These are phyloP conservation scores for Ceratobasidium sp. DNA, from an alignment of 1,284 basidiomycete species.

Conservation along the genomic window DNA sequence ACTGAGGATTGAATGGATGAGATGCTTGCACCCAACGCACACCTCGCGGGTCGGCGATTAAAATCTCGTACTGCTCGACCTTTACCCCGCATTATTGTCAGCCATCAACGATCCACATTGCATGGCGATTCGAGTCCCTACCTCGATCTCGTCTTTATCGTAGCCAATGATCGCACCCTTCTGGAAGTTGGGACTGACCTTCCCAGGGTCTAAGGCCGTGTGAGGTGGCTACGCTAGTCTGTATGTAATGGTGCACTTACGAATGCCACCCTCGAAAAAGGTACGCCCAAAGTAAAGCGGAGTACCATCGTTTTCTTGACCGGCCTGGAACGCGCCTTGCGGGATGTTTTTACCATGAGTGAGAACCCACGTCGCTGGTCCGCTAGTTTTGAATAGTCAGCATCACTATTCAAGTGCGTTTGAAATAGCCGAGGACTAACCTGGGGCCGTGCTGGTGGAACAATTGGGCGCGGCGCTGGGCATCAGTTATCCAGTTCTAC, in stretches of 20 bases:
- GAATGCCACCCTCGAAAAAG: conserved; percentile 64
- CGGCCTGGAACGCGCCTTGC: conserved; percentile 61
- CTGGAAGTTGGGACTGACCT: conserved; percentile 62
- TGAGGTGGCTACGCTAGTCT: conserved; percentile 1
- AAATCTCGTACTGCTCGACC: conserved; percentile 68
- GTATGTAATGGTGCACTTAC: conserved; percentile 55
- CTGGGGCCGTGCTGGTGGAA: conserved; percentile 58
- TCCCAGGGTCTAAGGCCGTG: conserved; percentile 63
- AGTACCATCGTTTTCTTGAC: conserved; percentile 58
- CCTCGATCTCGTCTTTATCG: conserved; percentile 63
- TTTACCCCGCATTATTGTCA: conserved; percentile 45
- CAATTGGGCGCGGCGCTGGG: conserved; percentile 59
- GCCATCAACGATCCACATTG: background rate
- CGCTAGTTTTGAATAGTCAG: background rate
- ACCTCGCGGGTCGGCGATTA: conserved; percentile 66
- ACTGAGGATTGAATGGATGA: conserved; percentile 56
- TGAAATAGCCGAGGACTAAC: conserved; percentile 52
- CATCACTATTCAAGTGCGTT: background rate
- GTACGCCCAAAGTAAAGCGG: conserved; percentile 66
- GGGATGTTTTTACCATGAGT: conserved; percentile 66
- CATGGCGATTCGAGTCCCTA: conserved; percentile 48
- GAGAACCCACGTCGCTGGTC: conserved; percentile 51
- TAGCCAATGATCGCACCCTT: conserved; percentile 70
- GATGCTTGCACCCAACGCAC: conserved; percentile 64
- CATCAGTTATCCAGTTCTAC: conserved; percentile 62